These are phyloP conservation scores for Globisporangium viniferum DNA, from an alignment of 352 stramenopile genomes.

Conservation along the genomic window DNA sequence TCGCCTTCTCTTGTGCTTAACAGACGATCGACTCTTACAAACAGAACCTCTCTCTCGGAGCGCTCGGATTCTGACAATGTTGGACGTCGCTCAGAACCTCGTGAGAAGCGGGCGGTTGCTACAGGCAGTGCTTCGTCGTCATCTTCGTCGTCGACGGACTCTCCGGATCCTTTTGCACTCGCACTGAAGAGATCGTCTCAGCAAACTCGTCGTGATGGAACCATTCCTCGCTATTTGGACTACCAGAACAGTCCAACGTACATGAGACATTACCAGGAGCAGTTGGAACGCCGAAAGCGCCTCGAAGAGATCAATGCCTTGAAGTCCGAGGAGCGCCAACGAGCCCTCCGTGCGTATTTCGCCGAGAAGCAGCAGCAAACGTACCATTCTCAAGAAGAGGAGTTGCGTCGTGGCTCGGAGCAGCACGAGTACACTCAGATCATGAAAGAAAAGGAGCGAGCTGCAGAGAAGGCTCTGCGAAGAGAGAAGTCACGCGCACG, in stretches of 20 bases:
- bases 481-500: conserved; percentile 11
- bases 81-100: conserved; percentile 5
- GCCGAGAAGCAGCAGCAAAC: conserved; percentile 43
- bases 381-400: conserved; percentile 34
- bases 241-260: conserved; percentile 52
- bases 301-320: conserved; percentile 59
- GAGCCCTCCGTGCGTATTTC: conserved; percentile 45
- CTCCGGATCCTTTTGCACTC: conserved; percentile 25
- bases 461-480: conserved; percentile 5
- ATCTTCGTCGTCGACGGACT: conserved; percentile 28
- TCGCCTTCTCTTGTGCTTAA: conserved; percentile 5
- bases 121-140: conserved; percentile 19
- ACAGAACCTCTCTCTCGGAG: conserved; percentile 7
- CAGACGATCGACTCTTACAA: conserved; percentile 10
- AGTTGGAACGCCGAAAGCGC: conserved; percentile 61
- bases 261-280: conserved; percentile 41
- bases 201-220: conserved; percentile 46
- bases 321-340: conserved; percentile 58
- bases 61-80: conserved; percentile 12
- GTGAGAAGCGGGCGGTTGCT: not conserved
- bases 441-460: conserved; percentile 26
- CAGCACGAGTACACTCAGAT: conserved; percentile 43
- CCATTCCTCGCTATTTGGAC: conserved; percentile 58
- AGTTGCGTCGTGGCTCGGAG: conserved; percentile 50
- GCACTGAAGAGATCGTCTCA: conserved; percentile 17